Percentiles rank a stretch among this genome's conserved stretches.
These are phyloP conservation scores for Claviceps africana DNA, from an alignment of 2,329 filamentous ascomycete genomes.

Conservation along the genomic window DNA sequence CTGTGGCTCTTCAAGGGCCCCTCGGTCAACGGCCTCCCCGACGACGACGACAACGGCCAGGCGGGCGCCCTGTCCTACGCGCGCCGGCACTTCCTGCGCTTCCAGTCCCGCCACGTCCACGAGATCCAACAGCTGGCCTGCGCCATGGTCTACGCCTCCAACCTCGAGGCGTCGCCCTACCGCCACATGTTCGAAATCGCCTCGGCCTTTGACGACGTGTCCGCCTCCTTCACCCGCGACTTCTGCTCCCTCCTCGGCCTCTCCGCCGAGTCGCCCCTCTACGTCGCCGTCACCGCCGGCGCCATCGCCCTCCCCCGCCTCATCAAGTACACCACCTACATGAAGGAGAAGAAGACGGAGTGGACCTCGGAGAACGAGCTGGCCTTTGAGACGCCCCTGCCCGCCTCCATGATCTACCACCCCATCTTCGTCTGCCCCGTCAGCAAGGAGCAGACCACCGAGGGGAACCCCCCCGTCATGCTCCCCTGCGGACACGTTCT, in stretches of 20 bases:
- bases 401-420: slow-evolving; percentile 60
- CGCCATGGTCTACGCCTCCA: slow-evolving; percentile 66
- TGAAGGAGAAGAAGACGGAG: slow-evolving; percentile 79
- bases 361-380: slow-evolving; percentile 90
- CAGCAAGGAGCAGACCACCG: slow-evolving; percentile 89
- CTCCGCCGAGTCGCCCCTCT: slow-evolving; percentile 82
- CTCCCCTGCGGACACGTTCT: slow-evolving; percentile 92
- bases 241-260: slow-evolving; percentile 87
- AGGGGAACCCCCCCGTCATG: slow-evolving; percentile 90
- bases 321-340: slow-evolving; percentile 75
- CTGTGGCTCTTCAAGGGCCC: slow-evolving; percentile 70
- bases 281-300: slow-evolving; percentile 83
- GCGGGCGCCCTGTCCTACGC: slow-evolving; percentile 63
- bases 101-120: slow-evolving; percentile 57
- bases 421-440: slow-evolving; percentile 97
- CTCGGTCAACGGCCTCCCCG: slow-evolving; percentile 38
- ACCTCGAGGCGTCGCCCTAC: slow-evolving; percentile 68
- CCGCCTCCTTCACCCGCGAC: slow-evolving; percentile 78
- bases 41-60: slow-evolving; percentile 40
- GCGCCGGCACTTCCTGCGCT: slow-evolving; percentile 55
- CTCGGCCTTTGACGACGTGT: slow-evolving; percentile 68
- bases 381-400: slow-evolving; percentile 57
- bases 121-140: slow-evolving; percentile 74
- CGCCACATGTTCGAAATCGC: slow-evolving; percentile 59
- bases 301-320: slow-evolving; percentile 81